phyloP scores from a whole-genome alignment of 805 yeast species.

The Myxozyma vanderwaltii region DNA sequence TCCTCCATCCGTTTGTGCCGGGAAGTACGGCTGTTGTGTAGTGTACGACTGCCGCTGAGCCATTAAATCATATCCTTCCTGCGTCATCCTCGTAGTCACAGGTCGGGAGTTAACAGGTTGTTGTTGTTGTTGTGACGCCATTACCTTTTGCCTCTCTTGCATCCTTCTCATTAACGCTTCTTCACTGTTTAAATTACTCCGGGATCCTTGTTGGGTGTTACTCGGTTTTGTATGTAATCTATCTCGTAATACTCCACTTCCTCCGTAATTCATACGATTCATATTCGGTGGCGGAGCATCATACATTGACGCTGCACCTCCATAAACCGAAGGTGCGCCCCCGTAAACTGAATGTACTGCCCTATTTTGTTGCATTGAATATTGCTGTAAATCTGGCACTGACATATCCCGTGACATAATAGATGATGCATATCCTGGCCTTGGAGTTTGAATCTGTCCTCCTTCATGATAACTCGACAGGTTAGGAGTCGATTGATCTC shows the following conservation, averaged over 20 bases:
- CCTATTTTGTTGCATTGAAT: neutral
- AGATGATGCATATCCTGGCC: neutral
- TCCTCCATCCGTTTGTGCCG: too few species aligned
- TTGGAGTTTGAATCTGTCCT: neutral
- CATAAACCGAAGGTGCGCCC: neutral
- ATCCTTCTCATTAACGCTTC: conserved; percentile 17
- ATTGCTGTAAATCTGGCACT: conserved; percentile 7
- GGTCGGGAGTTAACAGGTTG: neutral
- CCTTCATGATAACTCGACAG: neutral
- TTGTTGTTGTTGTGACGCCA: neutral
- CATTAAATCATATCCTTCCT: conserved; percentile 12
- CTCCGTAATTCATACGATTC: neutral
- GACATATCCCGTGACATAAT: conserved; percentile 1
- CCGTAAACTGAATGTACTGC: too few species aligned
- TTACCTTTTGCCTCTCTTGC: conserved; percentile 10
- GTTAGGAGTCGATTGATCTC: neutral
- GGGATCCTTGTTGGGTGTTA: neutral
- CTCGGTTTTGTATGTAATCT: neutral
- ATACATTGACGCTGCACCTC: neutral
- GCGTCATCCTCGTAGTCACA: conserved; percentile 15
- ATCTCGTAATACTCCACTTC: conserved; percentile 17
- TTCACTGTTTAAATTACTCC: conserved; percentile 17
- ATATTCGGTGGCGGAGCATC: neutral
- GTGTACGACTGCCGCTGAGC: conserved; percentile 8
- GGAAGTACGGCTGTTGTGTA: neutral